phyloP scores from a whole-genome alignment of 345 rosid species.

The Viola odorata region DNA sequence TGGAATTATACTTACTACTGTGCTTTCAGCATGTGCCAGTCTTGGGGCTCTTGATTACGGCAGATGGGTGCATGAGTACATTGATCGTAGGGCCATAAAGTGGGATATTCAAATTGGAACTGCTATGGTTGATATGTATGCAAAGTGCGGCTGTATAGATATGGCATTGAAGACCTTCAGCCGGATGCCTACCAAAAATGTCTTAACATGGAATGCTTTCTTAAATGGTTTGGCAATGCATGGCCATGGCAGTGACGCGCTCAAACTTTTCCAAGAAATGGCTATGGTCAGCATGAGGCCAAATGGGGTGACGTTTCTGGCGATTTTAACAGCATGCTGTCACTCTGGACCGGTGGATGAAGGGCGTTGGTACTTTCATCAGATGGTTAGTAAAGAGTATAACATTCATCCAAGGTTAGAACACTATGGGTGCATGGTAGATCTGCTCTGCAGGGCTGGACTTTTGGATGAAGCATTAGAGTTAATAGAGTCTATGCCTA shows the following conservation, averaged over 20 bases:
- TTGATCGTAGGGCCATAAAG: slow-evolving; percentile 21
- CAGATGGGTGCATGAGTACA: slow-evolving; percentile 43
- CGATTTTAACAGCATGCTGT: slow-evolving; percentile 35
- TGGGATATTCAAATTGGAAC: slow-evolving; percentile 41
- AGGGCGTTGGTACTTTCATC: slow-evolving; percentile 31
- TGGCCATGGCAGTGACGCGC: slow-evolving; percentile 35
- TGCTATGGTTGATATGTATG: slow-evolving; percentile 40
- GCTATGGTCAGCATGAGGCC: slow-evolving; percentile 31
- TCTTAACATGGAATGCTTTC: slow-evolving; percentile 41
- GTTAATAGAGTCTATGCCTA: slow-evolving; percentile 29
- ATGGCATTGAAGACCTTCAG: slow-evolving; percentile 30
- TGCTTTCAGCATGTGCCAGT: slow-evolving; percentile 42
- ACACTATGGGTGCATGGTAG: slow-evolving; percentile 26
- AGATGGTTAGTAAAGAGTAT: slow-evolving; percentile 26
- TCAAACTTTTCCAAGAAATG: slow-evolving; percentile 32
- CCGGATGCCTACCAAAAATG: slow-evolving; percentile 32
- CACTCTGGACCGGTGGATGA: slow-evolving; percentile 37
- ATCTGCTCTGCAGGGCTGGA: slow-evolving; percentile 38
- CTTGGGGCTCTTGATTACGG: slow-evolving; percentile 47
- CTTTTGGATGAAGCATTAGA: slow-evolving; percentile 37
- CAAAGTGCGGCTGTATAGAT: slow-evolving; percentile 42
- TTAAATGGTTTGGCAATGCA: slow-evolving; percentile 37
- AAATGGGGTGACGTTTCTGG: slow-evolving; percentile 41
- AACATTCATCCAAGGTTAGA: slow-evolving; percentile 37
- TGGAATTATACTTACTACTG: slow-evolving; percentile 39